Conservation (phyloP, 139 green algal species). For the Coelastrella sp. region DNA sequence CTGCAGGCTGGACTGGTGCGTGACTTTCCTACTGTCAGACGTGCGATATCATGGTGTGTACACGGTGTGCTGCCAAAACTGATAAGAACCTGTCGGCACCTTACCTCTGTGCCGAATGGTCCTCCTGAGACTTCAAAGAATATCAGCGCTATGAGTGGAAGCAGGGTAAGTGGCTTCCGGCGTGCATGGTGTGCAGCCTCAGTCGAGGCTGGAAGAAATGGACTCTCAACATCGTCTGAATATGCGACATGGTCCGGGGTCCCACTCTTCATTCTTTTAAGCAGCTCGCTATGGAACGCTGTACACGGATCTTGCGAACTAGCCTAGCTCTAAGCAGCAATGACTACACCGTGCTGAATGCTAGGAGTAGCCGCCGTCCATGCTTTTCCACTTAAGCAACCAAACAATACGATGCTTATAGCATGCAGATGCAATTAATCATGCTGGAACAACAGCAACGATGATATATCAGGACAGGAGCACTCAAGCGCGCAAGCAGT, state of each 20-base stretch:
- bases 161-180: slow-evolving; percentile 75
- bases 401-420: not conserved
- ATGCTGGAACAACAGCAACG: not conserved
- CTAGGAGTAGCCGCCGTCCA: slow-evolving; percentile 4
- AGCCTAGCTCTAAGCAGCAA: not conserved
- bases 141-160: slow-evolving; percentile 93
- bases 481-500: no score
- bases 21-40: no score
- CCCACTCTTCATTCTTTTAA: not conserved
- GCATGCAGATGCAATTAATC: no score
- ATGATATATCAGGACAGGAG: no score
- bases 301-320: not conserved
- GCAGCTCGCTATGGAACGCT: not conserved
- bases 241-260: not conserved
- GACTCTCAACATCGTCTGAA: not conserved
- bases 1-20: no score
- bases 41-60: no score
- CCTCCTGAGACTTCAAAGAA: slow-evolving; percentile 97
- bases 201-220: not conserved
- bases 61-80: no score
- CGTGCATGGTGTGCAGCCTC: not conserved
- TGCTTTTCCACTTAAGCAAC: not conserved
- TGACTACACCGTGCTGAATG: not conserved
- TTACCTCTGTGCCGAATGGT: slow-evolving; percentile 94
- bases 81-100: not conserved